These are phyloP conservation scores for Kodamaea neixiangensis DNA, from an alignment of 805 yeast genomes.

Conservation along the genomic window DNA sequence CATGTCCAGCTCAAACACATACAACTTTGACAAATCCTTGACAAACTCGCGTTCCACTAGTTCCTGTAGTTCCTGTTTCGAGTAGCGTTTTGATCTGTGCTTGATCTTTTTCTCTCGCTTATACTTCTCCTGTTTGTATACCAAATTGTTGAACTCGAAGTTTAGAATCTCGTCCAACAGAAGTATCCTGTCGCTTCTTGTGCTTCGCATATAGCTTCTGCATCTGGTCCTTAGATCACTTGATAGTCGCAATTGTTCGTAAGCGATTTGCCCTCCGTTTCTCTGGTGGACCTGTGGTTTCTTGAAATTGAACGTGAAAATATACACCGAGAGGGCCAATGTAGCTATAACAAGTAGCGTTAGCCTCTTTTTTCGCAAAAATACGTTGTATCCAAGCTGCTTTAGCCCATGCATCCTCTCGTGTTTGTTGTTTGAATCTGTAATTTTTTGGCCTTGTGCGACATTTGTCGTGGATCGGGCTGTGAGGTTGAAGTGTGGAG, in stretches of 20 bases:
- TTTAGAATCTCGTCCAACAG: not conserved
- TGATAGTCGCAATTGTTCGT: constrained; percentile 1
- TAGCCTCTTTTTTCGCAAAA: too few species aligned
- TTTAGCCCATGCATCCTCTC: too few species aligned
- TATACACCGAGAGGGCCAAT: too few species aligned
- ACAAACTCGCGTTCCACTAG: not conserved
- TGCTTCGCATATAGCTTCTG: constrained; percentile 6
- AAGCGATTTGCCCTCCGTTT: constrained; percentile 4
- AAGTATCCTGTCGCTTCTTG: not conserved
- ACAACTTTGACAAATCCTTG: not conserved
- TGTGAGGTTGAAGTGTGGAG: too few species aligned
- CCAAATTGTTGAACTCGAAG: constrained; percentile 18
- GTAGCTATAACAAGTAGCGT: too few species aligned
- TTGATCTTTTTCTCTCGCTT: constrained; percentile 20
- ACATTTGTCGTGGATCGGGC: too few species aligned
- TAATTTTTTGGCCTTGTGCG: too few species aligned
- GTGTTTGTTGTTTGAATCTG: too few species aligned
- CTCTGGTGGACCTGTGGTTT: not conserved
- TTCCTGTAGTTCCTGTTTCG: not conserved
- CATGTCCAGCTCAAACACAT: not conserved
- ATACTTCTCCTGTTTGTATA: constrained; percentile 32
- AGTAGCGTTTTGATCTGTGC: constrained; percentile 12
- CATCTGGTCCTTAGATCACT: constrained; percentile 4
- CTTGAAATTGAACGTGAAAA: not conserved
- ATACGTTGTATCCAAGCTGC: too few species aligned